These are phyloP conservation scores for Daldinia loculata DNA, from an alignment of 495 filamentous ascomycete genomes.

Conservation along the genomic window DNA sequence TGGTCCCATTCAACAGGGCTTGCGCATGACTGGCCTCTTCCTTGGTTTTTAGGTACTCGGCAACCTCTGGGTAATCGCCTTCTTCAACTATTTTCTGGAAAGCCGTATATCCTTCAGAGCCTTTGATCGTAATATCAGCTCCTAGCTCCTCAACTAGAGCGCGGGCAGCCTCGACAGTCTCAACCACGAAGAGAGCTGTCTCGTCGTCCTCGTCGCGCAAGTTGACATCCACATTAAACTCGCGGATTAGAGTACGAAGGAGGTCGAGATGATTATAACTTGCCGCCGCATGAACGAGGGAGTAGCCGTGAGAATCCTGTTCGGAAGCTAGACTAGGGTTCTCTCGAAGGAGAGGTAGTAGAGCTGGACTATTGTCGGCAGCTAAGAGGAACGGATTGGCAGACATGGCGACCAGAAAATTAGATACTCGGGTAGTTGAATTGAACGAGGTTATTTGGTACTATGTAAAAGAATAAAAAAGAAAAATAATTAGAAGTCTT, in stretches of 20 bases:
- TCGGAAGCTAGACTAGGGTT: constrained; percentile 71
- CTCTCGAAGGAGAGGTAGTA: constrained; percentile 71
- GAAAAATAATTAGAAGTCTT: neutral
- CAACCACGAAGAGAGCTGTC: constrained; percentile 86
- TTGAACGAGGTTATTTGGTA: neutral
- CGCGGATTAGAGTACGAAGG: constrained; percentile 77
- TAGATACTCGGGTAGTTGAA: constrained; percentile 2
- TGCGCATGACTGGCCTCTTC: constrained; percentile 52
- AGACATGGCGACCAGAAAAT: constrained; percentile 46
- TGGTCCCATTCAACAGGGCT: constrained; percentile 33
- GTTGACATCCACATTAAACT: constrained; percentile 80
- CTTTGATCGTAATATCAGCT: constrained; percentile 67
- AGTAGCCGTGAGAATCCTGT: constrained; percentile 88
- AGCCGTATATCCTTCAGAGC: constrained; percentile 73
- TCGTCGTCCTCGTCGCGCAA: constrained; percentile 88
- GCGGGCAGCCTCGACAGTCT: constrained; percentile 77
- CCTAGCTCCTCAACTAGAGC: constrained; percentile 83
- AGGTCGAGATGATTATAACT: constrained; percentile 89
- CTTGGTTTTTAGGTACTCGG: constrained; percentile 68
- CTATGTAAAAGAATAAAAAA: too few species aligned
- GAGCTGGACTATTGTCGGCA: constrained; percentile 72
- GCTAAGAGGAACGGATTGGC: constrained; percentile 81
- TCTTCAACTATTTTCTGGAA: constrained; percentile 75
- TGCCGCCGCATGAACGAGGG: constrained; percentile 87
- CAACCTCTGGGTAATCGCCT: constrained; percentile 72